Percentiles rank a stretch among this genome's conserved stretches.
Conservation (phyloP, 208 protist species). For the Entamoeba histolytica region DNA sequence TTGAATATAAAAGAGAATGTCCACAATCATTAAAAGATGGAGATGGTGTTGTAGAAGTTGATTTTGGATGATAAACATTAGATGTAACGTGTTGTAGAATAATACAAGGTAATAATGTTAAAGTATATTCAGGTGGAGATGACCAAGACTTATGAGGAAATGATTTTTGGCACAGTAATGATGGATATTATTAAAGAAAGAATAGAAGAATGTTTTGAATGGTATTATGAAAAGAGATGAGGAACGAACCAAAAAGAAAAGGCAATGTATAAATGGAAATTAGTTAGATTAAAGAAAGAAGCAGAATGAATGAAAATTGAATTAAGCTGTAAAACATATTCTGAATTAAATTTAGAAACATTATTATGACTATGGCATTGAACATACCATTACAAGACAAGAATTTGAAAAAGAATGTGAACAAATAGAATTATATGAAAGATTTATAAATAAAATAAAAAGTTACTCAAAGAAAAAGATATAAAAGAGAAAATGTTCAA, state of each 20-base stretch:
- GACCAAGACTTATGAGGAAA: not conserved
- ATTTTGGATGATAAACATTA: not conserved
- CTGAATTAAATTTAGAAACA: not conserved
- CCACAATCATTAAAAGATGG: not conserved
- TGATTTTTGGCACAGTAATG: not conserved
- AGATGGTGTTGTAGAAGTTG: not conserved
- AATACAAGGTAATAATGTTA: not conserved
- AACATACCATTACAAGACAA: not conserved
- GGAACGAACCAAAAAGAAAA: not conserved
- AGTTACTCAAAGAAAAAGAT: not conserved
- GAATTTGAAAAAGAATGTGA: not conserved
- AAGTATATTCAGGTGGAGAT: not conserved
- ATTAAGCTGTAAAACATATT: not conserved
- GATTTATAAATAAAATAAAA: not conserved
- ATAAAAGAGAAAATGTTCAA: not conserved
- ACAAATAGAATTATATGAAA: not conserved
- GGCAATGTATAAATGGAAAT: not conserved
- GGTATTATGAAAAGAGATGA: not conserved
- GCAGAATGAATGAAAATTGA: not conserved
- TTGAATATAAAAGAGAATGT: not conserved
- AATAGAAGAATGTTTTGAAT: too few relatives aligned
- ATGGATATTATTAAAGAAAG: not conserved
- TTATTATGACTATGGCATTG: not conserved
- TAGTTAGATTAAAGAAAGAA: not conserved
- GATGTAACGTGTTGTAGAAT: not conserved